phyloP scores from a whole-genome alignment of 129 eudicot genomes.

The Artemisia argyi region DNA sequence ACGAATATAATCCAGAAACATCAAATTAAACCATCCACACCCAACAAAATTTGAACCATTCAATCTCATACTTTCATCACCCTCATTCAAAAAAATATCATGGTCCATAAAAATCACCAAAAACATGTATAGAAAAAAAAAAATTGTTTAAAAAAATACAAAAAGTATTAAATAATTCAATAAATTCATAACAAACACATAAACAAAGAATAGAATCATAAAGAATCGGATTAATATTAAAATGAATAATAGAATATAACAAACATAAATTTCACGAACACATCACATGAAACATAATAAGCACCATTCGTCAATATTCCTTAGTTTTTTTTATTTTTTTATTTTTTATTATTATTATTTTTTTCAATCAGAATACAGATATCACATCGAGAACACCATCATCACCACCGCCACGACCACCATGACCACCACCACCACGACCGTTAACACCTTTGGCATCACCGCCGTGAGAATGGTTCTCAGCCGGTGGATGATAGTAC shows the following conservation, averaged over 20 bases:
- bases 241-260: background rate
- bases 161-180: too few species aligned
- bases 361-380: conserved; percentile 31
- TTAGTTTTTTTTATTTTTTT: too few species aligned
- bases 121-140: background rate
- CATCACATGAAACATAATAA: conserved; percentile 9
- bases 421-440: conserved; percentile 13
- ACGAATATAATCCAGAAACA: conserved; percentile 8
- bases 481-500: conserved; percentile 90
- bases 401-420: conserved; percentile 11
- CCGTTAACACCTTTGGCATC: conserved; percentile 17
- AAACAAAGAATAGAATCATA: conserved; percentile 3
- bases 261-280: conserved; percentile 18
- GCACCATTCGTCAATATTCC: conserved; percentile 10
- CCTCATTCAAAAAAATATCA: background rate
- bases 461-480: conserved; percentile 30
- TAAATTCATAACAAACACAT: background rate
- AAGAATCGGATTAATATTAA: background rate
- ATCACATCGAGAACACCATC: conserved; percentile 24
- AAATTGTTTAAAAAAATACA: too few species aligned
- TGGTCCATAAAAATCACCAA: background rate
- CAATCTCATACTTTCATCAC: background rate
- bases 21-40: conserved; percentile 18
- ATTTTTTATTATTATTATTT: too few species aligned
- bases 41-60: conserved; percentile 17